A percentile compares a stretch with the other conserved stretches of the same genome.
phyloP scores from a whole-genome alignment of 208 protist species.

The Porcisia deanei region DNA sequence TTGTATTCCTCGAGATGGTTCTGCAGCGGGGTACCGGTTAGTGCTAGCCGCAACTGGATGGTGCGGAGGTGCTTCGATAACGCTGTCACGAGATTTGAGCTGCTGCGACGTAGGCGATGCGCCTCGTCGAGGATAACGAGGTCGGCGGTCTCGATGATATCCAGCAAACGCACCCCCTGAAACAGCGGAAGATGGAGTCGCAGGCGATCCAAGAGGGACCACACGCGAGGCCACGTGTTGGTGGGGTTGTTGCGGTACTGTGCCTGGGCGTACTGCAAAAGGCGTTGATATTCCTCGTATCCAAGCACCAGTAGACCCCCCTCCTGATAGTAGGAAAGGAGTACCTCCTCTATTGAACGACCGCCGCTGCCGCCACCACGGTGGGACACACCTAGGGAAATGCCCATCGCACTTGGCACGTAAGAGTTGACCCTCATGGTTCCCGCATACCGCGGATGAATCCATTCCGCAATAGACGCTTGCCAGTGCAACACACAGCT shows the following conservation, averaged over 20 bases:
- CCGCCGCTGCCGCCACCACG: conserved; percentile 9
- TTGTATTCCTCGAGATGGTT: conserved; percentile 92
- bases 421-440: conserved; percentile 36
- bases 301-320: conserved; percentile 81
- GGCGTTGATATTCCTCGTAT: conserved; percentile 83
- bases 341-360: conserved; percentile 25
- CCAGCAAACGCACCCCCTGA: conserved; percentile 38
- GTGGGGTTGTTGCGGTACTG: conserved; percentile 10
- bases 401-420: conserved; percentile 44
- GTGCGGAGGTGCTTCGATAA: conserved; percentile 49
- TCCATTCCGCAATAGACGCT: conserved; percentile 56
- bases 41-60: conserved; percentile 77
- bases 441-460: conserved; percentile 49
- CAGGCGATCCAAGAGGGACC: conserved; percentile 37
- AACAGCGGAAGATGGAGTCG: conserved; percentile 46
- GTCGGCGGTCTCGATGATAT: conserved; percentile 70
- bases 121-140: conserved; percentile 85
- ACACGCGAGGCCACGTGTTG: conserved; percentile 34
- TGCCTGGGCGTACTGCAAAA: conserved; percentile 31
- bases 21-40: conserved; percentile 91
- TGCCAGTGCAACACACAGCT: conserved; percentile 80
- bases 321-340: conserved; percentile 50
- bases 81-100: conserved; percentile 48
- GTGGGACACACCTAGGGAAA: conserved; percentile 1
- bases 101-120: conserved; percentile 60